phyloP scores from a whole-genome alignment of 2,329 filamentous ascomycete species.

The Arthrobotrys sinensis region DNA sequence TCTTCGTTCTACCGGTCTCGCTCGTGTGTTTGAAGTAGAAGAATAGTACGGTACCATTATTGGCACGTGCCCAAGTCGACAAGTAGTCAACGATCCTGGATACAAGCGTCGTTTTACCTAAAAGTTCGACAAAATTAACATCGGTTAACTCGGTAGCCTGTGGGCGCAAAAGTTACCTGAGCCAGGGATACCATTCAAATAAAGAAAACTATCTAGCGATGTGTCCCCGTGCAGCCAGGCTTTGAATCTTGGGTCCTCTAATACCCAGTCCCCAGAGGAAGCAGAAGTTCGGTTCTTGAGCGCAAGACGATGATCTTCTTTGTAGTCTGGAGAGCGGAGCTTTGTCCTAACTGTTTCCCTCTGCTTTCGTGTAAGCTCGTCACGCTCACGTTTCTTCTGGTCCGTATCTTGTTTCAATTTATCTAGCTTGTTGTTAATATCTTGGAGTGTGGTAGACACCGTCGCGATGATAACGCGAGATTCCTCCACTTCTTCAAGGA shows the following conservation, averaged over 20 bases:
- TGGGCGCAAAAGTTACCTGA: slow-evolving; percentile 44
- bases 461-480: slow-evolving; percentile 18
- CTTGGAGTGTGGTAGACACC: neutral
- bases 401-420: slow-evolving; percentile 11
- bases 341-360: neutral
- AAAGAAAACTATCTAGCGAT: slow-evolving; percentile 27
- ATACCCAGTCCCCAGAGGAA: slow-evolving; percentile 13
- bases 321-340: neutral
- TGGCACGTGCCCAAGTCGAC: neutral
- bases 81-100: slow-evolving; percentile 2
- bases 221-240: neutral
- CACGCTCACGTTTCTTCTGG: neutral
- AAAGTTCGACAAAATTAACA: neutral
- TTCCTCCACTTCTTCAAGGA: slow-evolving; percentile 42
- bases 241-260: slow-evolving; percentile 6
- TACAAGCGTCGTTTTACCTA: slow-evolving; percentile 16
- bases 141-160: neutral
- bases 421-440: slow-evolving; percentile 20
- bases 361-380: neutral
- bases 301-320: neutral
- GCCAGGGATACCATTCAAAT: slow-evolving; percentile 62
- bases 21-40: slow-evolving; percentile 16
- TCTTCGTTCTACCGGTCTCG: neutral
- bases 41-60: neutral
- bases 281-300: neutral